A percentile compares a stretch with the other conserved stretches of the same genome.
phyloP scores from a whole-genome alignment of 331 rosid genomes.

The Malus hybrid region DNA sequence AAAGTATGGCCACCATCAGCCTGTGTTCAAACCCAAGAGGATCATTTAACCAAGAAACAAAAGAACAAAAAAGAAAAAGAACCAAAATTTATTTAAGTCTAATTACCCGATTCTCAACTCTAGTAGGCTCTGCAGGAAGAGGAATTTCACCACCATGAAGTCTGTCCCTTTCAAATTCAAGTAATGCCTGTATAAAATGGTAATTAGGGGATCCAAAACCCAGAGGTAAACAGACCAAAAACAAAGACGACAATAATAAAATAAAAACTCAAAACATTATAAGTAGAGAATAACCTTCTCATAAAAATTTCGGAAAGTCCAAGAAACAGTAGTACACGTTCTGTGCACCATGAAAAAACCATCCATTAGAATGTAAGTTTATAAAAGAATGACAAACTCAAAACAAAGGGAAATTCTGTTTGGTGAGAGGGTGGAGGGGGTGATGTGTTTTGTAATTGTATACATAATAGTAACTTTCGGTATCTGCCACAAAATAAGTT shows the following conservation, averaged over 20 bases:
- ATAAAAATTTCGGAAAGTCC: conserved; percentile 22
- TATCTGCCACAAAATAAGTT: background rate
- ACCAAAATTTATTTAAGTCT: background rate
- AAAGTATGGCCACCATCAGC: conserved; percentile 14
- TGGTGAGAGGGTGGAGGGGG: background rate
- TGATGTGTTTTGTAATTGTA: background rate
- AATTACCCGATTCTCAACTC: conserved; percentile 15
- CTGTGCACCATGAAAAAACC: conserved; percentile 1
- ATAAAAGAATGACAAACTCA: background rate
- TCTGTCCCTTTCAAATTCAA: conserved; percentile 21
- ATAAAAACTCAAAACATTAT: background rate
- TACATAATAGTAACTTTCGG: background rate
- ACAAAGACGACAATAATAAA: background rate
- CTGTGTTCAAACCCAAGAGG: conserved; percentile 4
- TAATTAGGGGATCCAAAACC: background rate
- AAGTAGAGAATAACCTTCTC: conserved; percentile 14
- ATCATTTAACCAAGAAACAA: background rate
- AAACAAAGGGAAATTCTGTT: background rate
- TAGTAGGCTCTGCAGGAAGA: conserved; percentile 12
- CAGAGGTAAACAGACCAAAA: background rate
- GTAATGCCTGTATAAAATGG: conserved; percentile 14
- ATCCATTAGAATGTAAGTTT: background rate
- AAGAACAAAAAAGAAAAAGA: background rate
- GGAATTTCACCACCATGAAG: conserved; percentile 4
- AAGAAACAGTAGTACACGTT: conserved; percentile 21